A percentile compares a stretch with the other conserved stretches of the same genome.
Conservation (phyloP, 2,329 filamentous ascomycete species). For the Cadophora gregata region DNA sequence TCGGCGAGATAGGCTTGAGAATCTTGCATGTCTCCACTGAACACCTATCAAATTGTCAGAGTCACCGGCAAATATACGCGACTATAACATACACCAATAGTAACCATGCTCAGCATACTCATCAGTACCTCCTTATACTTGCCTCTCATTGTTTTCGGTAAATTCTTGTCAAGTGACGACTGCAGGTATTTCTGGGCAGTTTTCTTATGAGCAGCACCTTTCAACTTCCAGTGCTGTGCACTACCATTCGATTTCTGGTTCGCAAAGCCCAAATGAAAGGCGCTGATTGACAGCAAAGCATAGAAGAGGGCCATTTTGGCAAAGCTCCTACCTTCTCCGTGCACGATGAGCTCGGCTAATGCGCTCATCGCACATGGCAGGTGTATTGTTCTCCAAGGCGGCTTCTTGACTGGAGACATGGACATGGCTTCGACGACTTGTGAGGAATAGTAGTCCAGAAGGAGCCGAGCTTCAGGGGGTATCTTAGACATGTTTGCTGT, state of each 20-base stretch:
- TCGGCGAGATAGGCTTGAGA: slow-evolving; percentile 26
- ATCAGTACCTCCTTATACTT: slow-evolving; percentile 33
- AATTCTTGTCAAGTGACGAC: slow-evolving; percentile 16
- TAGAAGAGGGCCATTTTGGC: slow-evolving; percentile 30
- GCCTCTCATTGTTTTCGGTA: slow-evolving; percentile 23
- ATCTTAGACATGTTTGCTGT: slow-evolving; percentile 26
- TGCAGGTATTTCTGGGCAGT: slow-evolving; percentile 18
- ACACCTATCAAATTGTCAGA: slow-evolving; percentile 16
- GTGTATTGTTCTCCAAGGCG: slow-evolving; percentile 32
- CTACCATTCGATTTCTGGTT: slow-evolving; percentile 16
- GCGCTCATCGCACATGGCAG: slow-evolving; percentile 31
- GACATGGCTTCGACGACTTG: slow-evolving; percentile 25
- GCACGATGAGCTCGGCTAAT: slow-evolving; percentile 28
- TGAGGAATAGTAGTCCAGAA: slow-evolving; percentile 26
- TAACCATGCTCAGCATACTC: slow-evolving; percentile 30
- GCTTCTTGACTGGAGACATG: slow-evolving; percentile 28
- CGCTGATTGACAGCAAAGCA: slow-evolving; percentile 28
- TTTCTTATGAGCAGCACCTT: slow-evolving; percentile 21
- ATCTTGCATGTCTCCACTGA: slow-evolving; percentile 30
- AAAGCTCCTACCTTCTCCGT: slow-evolving; percentile 25
- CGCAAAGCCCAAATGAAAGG: slow-evolving; percentile 24
- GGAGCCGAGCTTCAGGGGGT: slow-evolving; percentile 25
- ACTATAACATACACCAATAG: slow-evolving; percentile 26
- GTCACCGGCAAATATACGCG: no score
- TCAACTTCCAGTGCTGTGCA: slow-evolving; percentile 19